phyloP scores from a whole-genome alignment of 202 grass and related monocot species.

The Dendrocalamus latiflorus region DNA sequence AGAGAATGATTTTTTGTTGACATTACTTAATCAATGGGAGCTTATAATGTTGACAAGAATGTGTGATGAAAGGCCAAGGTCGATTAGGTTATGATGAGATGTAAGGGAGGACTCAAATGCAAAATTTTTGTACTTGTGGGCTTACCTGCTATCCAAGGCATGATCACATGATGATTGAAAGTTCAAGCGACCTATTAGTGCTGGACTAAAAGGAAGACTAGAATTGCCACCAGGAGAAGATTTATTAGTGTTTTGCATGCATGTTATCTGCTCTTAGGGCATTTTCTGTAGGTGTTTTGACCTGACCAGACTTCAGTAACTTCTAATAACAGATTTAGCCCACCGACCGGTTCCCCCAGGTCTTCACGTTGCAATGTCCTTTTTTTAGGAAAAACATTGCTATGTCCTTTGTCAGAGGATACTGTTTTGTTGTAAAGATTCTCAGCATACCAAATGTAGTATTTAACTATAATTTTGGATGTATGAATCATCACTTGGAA shows the following conservation, averaged over 20 bases:
- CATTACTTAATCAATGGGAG: background rate
- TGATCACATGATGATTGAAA: background rate
- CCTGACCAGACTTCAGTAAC: background rate
- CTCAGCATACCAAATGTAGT: background rate
- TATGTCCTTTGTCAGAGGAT: background rate
- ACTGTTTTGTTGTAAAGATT: background rate
- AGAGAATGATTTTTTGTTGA: conserved; percentile 1
- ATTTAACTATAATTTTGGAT: background rate
- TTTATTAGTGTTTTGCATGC: background rate
- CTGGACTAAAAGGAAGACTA: no score
- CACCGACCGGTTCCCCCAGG: background rate
- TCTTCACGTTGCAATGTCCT: background rate
- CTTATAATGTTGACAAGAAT: background rate
- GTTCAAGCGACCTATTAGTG: no score
- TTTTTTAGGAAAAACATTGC: background rate
- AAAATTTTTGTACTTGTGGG: background rate
- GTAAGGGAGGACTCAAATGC: background rate
- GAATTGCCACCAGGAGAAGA: background rate
- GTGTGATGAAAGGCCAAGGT: background rate
- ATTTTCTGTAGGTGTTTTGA: background rate
- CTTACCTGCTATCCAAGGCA: background rate
- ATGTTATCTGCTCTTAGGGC: background rate
- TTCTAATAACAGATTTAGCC: background rate
- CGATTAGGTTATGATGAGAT: background rate
- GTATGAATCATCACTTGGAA: background rate